A percentile compares a stretch with the other conserved stretches of the same genome.
Evolutionary conservation across 192 early-diverging fungal species (phyloP).

Genomic region (Backusella westeae): DNA sequence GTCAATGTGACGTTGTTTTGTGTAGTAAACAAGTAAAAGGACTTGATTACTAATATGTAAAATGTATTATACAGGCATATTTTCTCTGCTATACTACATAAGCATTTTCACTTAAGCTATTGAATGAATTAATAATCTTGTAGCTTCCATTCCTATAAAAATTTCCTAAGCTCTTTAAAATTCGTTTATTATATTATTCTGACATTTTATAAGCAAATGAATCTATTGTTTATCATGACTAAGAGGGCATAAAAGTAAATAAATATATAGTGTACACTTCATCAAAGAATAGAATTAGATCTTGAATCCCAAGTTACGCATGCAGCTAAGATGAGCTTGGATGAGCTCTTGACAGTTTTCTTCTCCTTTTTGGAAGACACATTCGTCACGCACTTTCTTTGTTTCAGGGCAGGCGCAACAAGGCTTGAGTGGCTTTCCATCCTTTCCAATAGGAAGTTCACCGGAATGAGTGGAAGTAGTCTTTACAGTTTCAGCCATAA

Average conservation of each 20-base stretch:
- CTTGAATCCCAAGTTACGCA: constrained; percentile 94
- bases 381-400: constrained; percentile 85
- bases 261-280: constrained; percentile 1
- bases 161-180: neutral
- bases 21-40: too few relatives aligned
- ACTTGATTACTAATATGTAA: too few relatives aligned
- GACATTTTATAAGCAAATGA: neutral
- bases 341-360: constrained; percentile 88
- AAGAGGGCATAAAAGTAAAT: neutral
- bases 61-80: too few relatives aligned
- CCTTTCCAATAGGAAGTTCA: constrained; percentile 40
- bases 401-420: constrained; percentile 98
- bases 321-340: constrained; percentile 84
- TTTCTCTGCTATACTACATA: too few relatives aligned
- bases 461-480: constrained; percentile 32
- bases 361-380: constrained; percentile 84
- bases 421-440: constrained; percentile 74
- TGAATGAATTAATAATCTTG: too few relatives aligned
- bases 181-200: neutral
- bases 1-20: too few relatives aligned
- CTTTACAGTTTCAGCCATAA: constrained; percentile 24
- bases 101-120: too few relatives aligned
- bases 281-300: constrained; percentile 45
- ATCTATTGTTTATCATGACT: neutral
- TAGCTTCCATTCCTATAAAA: neutral